These are phyloP conservation scores for Vitellaria paradoxa DNA, from an alignment of 179 eudicot genomes.

Conservation along the genomic window DNA sequence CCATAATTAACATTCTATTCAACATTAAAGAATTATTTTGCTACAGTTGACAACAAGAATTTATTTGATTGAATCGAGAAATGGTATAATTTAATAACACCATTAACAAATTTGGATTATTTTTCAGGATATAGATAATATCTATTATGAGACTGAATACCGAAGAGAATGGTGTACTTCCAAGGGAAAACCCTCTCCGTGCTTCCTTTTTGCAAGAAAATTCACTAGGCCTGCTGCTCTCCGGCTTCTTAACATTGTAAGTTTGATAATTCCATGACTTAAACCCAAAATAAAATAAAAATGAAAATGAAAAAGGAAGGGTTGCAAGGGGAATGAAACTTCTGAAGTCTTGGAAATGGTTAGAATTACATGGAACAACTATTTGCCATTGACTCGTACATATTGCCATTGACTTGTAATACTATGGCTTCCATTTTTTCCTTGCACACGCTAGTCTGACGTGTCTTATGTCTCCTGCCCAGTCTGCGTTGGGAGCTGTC, in stretches of 20 bases:
- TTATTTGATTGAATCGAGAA: background rate
- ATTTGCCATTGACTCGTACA: background rate
- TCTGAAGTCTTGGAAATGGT: background rate
- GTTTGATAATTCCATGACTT: background rate
- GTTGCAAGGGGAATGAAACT: background rate
- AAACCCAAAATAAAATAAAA: background rate
- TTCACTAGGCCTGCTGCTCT: constrained; percentile 89
- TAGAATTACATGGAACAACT: background rate
- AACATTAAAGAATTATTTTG: background rate
- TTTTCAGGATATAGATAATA: constrained; percentile 74
- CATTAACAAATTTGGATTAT: constrained; percentile 3
- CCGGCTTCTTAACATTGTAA: constrained; percentile 71
- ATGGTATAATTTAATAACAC: background rate
- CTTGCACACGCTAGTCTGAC: background rate
- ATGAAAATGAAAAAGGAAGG: background rate
- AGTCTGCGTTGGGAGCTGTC: constrained; percentile 35
- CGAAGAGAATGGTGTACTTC: constrained; percentile 96
- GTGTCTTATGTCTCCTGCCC: constrained; percentile 6
- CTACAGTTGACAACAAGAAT: background rate
- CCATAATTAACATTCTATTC: background rate
- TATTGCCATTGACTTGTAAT: background rate
- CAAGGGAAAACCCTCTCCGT: constrained; percentile 75
- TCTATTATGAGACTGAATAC: constrained; percentile 80
- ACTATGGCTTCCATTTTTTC: background rate
- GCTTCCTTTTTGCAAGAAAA: constrained; percentile 95